Evolutionary conservation across 108 stramenopile genomes (phyloP), one percentile per base, ranked within the genome.

Genomic region (Nannochloropsis gaditana): DNA sequence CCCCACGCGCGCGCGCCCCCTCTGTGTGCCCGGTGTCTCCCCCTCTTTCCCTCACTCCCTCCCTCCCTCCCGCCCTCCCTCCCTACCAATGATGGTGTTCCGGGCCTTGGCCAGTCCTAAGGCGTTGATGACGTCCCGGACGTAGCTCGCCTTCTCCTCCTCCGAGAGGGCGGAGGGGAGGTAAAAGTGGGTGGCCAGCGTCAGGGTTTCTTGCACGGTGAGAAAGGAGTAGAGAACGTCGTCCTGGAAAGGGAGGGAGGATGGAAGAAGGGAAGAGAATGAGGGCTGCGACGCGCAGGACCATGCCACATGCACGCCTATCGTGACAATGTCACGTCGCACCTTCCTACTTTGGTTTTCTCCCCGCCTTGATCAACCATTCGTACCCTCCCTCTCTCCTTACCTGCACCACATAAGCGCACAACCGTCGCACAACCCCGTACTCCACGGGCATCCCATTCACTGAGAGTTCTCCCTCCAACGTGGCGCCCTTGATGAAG

Each of bases 181-280:
- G 47, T 50, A 50, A 15, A 85, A 45, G 44, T 81, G 43, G n/a
- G 84, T 73, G 15, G 80, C 81, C 21, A 79, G 3, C 3, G 3
- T 45, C n/a, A 90, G 43, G 17, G 87, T 89, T 43, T 90, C 88
- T 3, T 84, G 44, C 15, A 89, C 89, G 6, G 88, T 83, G n/a
- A 90, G 79, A 19, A 89, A 44, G 31, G 90, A 84, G 83, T 86
- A 87, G 50, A 90, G 45, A 1, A 86, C 90, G n/a, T 90, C 90
- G 21, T 86, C 82, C 87, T 89, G 87, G 9, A 44, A 8, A 42
- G 11, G 83, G 43, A 44, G 19, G 19, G 83, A 43, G 83, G 42
- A 43, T 9, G 43, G 83, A 1, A 83, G 83, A 43, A 1, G n/a
- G 80, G 80, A 19, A 19, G 59, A 19, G 59, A 19, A 73, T 19